Base-by-base conservation (phyloP, 2,329 filamentous ascomycete genomes). In the Harringtonia lauricola region DNA sequence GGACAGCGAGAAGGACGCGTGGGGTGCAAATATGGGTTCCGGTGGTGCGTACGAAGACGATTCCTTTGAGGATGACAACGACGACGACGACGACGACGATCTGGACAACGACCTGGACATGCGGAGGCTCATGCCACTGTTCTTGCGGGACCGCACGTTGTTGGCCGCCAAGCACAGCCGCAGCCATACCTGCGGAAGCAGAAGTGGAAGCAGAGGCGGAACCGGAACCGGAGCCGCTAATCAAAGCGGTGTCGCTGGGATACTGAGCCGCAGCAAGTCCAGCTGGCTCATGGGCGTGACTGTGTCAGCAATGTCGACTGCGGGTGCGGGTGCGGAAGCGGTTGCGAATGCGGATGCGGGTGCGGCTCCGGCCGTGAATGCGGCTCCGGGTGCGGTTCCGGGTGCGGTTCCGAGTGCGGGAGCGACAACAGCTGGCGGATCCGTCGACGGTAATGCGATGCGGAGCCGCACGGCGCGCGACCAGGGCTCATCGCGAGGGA, bases 91-190 rank as follows among this genome's bases (percentile, higher is more conserved):
- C 5, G 54, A 57, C 28, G 57, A 59, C 13, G 68, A 71, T 21
- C 63, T 60, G 46, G 61, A 65, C 39, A 64, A 67, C 46, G 67
- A 71, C 45, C 51, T 62, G 19, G 70, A 74, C 24, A 47, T 51
- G 54, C 64, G 68, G 28, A 62, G 69, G 34, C 64, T 76, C 28
- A 72, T 76, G 68, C 72, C 72, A 4, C 60, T 73, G 21, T 68
- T 66, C 31, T 54, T 66, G 54, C 47, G 48, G 14, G 48, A 50
- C 36, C 46, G 47, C 5, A 26, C 33, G 1, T 41, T 24, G 28
- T 28, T 42, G n/a, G 43, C 42, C 1, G 37, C 45, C 36, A 46
- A 47, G 19, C n/a, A n/a, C n/a, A n/a, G 58, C 58, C 44, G 40
- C 41, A 3, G 22, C 29, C 24, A 36, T 36, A 13, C 12, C 10